Conservation (phyloP, 371 early-diverging fungal genomes). For the Apophysomyces sp. region DNA sequence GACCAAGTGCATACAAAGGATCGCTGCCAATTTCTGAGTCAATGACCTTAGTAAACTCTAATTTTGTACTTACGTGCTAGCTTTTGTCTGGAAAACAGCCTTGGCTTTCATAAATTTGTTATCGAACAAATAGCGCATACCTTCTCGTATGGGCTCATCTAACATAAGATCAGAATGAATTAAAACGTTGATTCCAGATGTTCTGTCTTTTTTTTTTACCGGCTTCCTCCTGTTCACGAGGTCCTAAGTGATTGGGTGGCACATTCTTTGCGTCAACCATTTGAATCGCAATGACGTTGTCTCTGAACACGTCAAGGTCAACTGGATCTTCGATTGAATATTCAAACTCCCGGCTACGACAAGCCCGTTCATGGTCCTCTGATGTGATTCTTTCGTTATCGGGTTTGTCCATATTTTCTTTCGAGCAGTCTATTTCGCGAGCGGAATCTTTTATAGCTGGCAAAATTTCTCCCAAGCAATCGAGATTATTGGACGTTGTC, state of each 20-base stretch:
- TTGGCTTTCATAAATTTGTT: slow-evolving; percentile 56
- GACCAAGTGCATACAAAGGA: slow-evolving; percentile 45
- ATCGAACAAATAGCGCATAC: slow-evolving; percentile 43
- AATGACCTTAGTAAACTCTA: background rate
- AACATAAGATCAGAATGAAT: slow-evolving; percentile 17
- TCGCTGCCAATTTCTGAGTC: slow-evolving; percentile 18
- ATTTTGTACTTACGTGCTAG: slow-evolving; percentile 23
- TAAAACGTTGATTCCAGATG: background rate
- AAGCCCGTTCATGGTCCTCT: slow-evolving; percentile 9
- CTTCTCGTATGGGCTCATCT: slow-evolving; percentile 46
- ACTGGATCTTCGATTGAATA: slow-evolving; percentile 23
- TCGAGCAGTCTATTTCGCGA: slow-evolving; percentile 6
- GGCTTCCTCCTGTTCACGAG: slow-evolving; percentile 54
- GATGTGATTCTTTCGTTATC: background rate
- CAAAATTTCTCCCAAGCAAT: slow-evolving; percentile 12
- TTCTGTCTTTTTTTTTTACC: slow-evolving; percentile 24
- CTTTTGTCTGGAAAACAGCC: slow-evolving; percentile 36
- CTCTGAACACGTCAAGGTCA: slow-evolving; percentile 19
- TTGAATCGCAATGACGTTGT: slow-evolving; percentile 17
- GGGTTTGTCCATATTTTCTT: background rate
- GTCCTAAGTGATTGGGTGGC: slow-evolving; percentile 40
- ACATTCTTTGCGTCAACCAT: slow-evolving; percentile 20
- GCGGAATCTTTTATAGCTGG: slow-evolving; percentile 16
- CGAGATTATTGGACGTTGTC: background rate
- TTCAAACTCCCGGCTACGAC: slow-evolving; percentile 19